Evolutionary conservation across 2,329 filamentous ascomycete genomes (phyloP).

Genomic region (Annulohypoxylon truncatum): DNA sequence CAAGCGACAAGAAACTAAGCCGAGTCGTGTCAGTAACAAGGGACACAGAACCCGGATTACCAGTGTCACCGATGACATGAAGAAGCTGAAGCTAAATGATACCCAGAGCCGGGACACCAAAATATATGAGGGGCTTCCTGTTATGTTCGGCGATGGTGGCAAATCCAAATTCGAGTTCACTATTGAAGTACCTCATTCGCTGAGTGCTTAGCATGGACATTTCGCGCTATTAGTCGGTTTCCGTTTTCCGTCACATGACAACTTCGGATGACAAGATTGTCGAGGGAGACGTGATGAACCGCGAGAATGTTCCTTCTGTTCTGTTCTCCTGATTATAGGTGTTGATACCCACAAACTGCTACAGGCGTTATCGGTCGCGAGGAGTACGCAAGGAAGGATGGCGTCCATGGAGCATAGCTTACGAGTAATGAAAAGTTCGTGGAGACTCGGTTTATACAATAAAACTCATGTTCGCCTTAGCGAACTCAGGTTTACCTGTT

Average conservation of each 20-base stretch:
- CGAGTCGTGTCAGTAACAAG: constrained; percentile 26
- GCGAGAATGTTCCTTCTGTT: constrained; percentile 15
- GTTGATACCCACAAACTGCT: constrained; percentile 43
- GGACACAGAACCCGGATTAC: constrained; percentile 16
- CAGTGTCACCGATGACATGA: constrained; percentile 12
- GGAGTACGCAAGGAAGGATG: constrained; percentile 5
- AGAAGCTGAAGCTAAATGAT: constrained; percentile 1
- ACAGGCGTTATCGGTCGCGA: constrained; percentile 34
- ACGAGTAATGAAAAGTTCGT: constrained; percentile 18
- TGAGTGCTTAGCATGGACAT: not conserved
- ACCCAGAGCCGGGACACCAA: not conserved
- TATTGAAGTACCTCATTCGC: constrained; percentile 27
- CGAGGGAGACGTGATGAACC: constrained; percentile 1
- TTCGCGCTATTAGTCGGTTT: not conserved
- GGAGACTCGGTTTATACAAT: constrained; percentile 1
- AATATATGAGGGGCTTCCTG: constrained; percentile 33
- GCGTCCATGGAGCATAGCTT: constrained; percentile 19
- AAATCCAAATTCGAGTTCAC: constrained; percentile 44
- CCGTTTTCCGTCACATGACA: not conserved
- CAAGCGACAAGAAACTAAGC: constrained; percentile 27
- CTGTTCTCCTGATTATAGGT: constrained; percentile 20
- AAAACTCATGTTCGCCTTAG: not conserved
- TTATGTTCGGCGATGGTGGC: constrained; percentile 44
- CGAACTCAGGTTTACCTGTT: not conserved
- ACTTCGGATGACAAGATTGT: not conserved